Conservation (phyloP, 2,329 filamentous ascomycete species). For the Aspergillus chevalieri region DNA sequence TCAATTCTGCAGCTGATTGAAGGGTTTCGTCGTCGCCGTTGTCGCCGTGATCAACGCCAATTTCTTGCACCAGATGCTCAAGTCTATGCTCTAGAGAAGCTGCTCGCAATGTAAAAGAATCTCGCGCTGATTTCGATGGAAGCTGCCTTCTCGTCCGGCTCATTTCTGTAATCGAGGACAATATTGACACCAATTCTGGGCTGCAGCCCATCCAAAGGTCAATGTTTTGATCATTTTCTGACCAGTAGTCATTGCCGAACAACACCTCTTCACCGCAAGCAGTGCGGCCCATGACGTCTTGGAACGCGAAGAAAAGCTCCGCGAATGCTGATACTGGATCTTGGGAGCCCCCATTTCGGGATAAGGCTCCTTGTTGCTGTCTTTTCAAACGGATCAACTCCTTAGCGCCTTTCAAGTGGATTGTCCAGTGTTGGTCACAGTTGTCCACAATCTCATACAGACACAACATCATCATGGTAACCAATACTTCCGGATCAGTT, state of each 20-base stretch:
- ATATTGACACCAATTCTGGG: slow-evolving; percentile 41
- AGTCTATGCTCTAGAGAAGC: slow-evolving; percentile 31
- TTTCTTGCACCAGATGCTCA: slow-evolving; percentile 27
- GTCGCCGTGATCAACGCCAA: slow-evolving; percentile 23
- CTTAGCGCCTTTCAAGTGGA: slow-evolving; percentile 44
- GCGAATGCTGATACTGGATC: slow-evolving; percentile 32
- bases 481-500: slow-evolving; percentile 30
- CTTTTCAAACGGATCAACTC: slow-evolving; percentile 40
- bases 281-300: slow-evolving; percentile 48
- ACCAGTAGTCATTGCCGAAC: slow-evolving; percentile 46
- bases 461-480: slow-evolving; percentile 44
- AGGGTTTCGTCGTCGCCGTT: slow-evolving; percentile 29
- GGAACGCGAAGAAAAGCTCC: slow-evolving; percentile 47
- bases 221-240: slow-evolving; percentile 31
- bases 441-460: slow-evolving; percentile 42
- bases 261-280: slow-evolving; percentile 44
- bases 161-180: slow-evolving; percentile 45
- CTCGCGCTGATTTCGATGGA: slow-evolving; percentile 16
- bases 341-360: slow-evolving; percentile 6
- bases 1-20: slow-evolving; percentile 36
- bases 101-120: slow-evolving; percentile 25
- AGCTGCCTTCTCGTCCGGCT: slow-evolving; percentile 31
- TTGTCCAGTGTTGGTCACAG: slow-evolving; percentile 42
- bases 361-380: slow-evolving; percentile 13
- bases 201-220: slow-evolving; percentile 47